phyloP scores from a whole-genome alignment of 495 filamentous ascomycete genomes.

The Paragyromitra xinjiangensis region DNA sequence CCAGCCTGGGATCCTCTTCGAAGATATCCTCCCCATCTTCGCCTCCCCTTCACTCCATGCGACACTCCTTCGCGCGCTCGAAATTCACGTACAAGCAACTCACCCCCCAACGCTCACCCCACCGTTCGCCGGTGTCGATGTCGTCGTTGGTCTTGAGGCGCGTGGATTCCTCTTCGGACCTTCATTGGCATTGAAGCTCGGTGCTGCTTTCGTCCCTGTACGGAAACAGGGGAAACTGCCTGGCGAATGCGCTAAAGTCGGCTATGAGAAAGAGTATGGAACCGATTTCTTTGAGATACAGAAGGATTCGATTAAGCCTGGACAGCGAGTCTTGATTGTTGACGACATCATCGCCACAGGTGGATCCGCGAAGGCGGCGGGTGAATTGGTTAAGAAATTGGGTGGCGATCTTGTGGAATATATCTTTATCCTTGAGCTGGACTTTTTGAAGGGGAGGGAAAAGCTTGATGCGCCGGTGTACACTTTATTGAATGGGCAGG shows the following conservation, averaged over 20 bases:
- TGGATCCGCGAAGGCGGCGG: conserved; percentile 89
- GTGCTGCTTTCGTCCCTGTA: conserved; percentile 91
- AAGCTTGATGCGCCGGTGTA: conserved; percentile 86
- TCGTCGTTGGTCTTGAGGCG: conserved; percentile 91
- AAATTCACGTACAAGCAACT: conserved; percentile 75
- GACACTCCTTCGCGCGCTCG: conserved; percentile 82
- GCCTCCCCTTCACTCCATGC: conserved; percentile 77
- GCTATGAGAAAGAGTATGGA: conserved; percentile 95
- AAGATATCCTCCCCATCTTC: conserved; percentile 98
- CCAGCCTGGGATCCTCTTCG: conserved; percentile 90
- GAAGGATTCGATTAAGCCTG: conserved; percentile 78
- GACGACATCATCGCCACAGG: conserved; percentile 99
- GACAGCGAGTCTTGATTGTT: conserved; percentile 89
- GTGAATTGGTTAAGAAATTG: conserved; percentile 81
- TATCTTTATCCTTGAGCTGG: conserved; percentile 94
- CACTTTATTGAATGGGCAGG: conserved; percentile 71
- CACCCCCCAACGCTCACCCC: conserved; percentile 62
- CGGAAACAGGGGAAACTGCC: conserved; percentile 97
- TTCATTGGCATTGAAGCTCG: conserved; percentile 81
- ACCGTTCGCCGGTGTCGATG: conserved; percentile 73
- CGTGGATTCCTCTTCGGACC: conserved; percentile 97
- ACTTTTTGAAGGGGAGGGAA: conserved; percentile 89
- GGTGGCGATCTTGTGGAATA: conserved; percentile 87
- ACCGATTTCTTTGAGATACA: conserved; percentile 98
- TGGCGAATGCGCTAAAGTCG: conserved; percentile 80